Base-by-base conservation (phyloP, 768 basidiomycete genomes). In the Kwoniella sp. region DNA sequence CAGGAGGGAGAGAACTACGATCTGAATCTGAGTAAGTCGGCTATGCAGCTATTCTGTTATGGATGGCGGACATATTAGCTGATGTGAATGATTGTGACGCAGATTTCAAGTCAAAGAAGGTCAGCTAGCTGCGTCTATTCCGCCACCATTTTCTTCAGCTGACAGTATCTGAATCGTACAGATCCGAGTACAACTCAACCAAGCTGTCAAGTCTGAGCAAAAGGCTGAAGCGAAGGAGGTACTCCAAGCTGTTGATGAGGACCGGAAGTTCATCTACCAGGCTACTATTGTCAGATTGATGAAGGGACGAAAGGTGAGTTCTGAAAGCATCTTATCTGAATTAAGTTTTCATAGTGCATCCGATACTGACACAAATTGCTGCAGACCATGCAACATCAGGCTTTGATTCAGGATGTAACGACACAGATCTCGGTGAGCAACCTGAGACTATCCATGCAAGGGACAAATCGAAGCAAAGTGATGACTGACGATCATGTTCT, bases 251-350 rank as follows among this genome's bases (percentile, higher is more conserved):
- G 93, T 97, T 5, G 95, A 96, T 69, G 94, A 97, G 81, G 96
- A 98, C 76, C 87, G 95, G 64, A 96, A 96, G 85, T 90, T 94
- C 72, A 88, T 93, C 63, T 92, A 96, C 58, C 94, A 97, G 78
- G 91, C 92, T 10, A 92, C 90, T 46, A 92, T 95, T 70, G 92
- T 95, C 54, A 88, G 92, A 60, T 68, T 81, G 63, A 81, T 81
- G 81, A 80, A 80, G 65, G 70, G 77, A n/a, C 67, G 79, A 62
- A 80, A 79, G 74, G 76, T 79, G 49, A 60, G 73, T n/a, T n/a
- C n/a, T n/a, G n/a, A n/a, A n/a, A 26, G 25, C 19, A 3, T 19
- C 21, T 33, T 17, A 15, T 19, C 17, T 10, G 13, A 54, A 47
- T 47, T 47, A 17, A 17, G 5, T 30, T 37, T 36, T 21, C n/a